A percentile compares a stretch with the other conserved stretches of the same genome.
Evolutionary conservation across 306 rosid species (phyloP).

Genomic region (Dryas alaskensis): DNA sequence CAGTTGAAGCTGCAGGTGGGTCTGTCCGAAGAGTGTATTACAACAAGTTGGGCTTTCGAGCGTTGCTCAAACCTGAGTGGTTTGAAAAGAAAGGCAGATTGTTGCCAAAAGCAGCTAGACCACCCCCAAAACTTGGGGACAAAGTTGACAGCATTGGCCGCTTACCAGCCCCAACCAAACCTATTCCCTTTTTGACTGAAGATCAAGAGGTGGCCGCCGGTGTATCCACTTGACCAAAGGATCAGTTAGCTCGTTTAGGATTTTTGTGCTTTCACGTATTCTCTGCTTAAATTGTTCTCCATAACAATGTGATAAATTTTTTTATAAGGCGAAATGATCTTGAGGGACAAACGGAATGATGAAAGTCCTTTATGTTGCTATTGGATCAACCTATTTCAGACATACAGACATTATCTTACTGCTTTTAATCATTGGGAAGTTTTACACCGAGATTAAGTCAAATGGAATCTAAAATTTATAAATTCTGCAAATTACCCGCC

Average conservation of each 20-base stretch:
- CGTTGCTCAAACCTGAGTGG: conserved; percentile 87
- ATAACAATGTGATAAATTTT: background rate
- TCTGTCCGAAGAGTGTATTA: conserved; percentile 82
- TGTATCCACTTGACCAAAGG: conserved; percentile 25
- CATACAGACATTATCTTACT: background rate
- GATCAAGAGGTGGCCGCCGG: conserved; percentile 28
- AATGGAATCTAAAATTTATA: no score
- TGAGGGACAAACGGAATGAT: background rate
- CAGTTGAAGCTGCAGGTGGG: conserved; percentile 93
- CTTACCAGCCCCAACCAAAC: conserved; percentile 88
- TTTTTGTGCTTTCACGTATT: conserved; percentile 5
- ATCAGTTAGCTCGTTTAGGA: background rate
- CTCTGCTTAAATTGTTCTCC: conserved; percentile 1
- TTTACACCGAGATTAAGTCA: no score
- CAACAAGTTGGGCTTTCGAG: conserved; percentile 79
- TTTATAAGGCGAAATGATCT: background rate
- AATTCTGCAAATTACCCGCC: no score
- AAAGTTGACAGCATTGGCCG: conserved; percentile 90
- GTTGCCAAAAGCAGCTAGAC: conserved; percentile 92
- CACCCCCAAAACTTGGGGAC: conserved; percentile 85
- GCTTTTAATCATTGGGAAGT: no score
- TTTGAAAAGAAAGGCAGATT: conserved; percentile 92
- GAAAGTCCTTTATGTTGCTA: background rate
- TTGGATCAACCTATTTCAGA: background rate
- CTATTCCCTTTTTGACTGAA: conserved; percentile 69